Conservation (phyloP, 148 eudicot species). For the Limonium bicolor region DNA sequence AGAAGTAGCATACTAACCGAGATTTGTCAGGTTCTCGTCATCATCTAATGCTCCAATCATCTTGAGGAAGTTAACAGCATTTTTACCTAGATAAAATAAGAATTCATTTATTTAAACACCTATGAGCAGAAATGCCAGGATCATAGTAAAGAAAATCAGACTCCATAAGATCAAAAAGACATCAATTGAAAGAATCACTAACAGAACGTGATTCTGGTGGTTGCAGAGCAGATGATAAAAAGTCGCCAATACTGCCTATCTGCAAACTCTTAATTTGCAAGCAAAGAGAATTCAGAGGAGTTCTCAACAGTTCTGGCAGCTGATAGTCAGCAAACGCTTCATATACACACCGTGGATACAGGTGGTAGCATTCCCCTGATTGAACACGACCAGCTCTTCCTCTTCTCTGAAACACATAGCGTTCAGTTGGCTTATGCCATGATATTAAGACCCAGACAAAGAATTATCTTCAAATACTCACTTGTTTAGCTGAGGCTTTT, state of each 20-base stretch:
- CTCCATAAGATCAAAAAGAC: neutral
- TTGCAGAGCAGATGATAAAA: slow-evolving; percentile 82
- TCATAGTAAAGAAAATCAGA: neutral
- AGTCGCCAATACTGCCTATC: slow-evolving; percentile 89
- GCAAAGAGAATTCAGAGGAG: slow-evolving; percentile 94
- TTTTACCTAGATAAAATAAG: slow-evolving; percentile 54
- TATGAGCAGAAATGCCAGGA: neutral
- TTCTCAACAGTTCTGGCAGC: slow-evolving; percentile 89
- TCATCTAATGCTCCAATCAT: slow-evolving; percentile 86
- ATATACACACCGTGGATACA: slow-evolving; percentile 89
- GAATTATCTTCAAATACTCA: slow-evolving; percentile 10
- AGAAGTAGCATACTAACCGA: slow-evolving; percentile 39
- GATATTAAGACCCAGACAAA: neutral
- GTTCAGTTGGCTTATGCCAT: too few species aligned
- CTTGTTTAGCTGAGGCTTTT: slow-evolving; percentile 92
- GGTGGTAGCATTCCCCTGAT: slow-evolving; percentile 95
- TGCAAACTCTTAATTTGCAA: slow-evolving; percentile 91
- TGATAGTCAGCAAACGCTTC: slow-evolving; percentile 90
- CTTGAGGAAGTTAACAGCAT: slow-evolving; percentile 87
- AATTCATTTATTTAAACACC: neutral
- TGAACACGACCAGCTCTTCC: slow-evolving; percentile 99
- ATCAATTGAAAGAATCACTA: slow-evolving; percentile 6
- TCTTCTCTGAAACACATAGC: slow-evolving; percentile 64
- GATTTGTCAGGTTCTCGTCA: slow-evolving; percentile 72
- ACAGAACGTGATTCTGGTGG: slow-evolving; percentile 85